These are phyloP conservation scores for Cyberlindnera misumaiensis DNA, from an alignment of 805 yeast genomes.

Conservation along the genomic window DNA sequence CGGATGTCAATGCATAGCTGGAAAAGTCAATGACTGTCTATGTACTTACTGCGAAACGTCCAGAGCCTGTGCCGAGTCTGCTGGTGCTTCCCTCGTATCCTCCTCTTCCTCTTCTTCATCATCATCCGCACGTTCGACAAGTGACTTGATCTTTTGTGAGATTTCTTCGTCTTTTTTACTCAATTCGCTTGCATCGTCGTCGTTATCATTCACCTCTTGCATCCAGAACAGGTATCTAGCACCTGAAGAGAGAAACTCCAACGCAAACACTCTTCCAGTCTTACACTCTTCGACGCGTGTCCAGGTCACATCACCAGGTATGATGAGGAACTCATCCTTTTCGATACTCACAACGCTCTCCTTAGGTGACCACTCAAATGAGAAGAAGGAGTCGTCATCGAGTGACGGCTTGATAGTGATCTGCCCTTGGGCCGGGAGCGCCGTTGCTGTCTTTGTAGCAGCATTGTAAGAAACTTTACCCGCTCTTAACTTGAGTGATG, in stretches of 20 bases:
- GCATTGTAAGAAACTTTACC: slow-evolving; percentile 67
- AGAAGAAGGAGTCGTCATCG: slow-evolving; percentile 67
- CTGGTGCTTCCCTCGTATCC: background rate
- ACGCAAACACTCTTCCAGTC: slow-evolving; percentile 71
- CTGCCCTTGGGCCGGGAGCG: slow-evolving; percentile 63
- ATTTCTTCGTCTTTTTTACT: slow-evolving; percentile 52
- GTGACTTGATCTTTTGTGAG: slow-evolving; percentile 38
- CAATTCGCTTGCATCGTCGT: slow-evolving; percentile 50
- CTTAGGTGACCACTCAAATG: slow-evolving; percentile 69
- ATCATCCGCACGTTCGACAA: slow-evolving; percentile 37
- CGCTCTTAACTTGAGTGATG: slow-evolving; percentile 53
- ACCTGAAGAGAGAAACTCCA: slow-evolving; percentile 58
- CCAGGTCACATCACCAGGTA: slow-evolving; percentile 85
- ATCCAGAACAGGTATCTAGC: slow-evolving; percentile 59
- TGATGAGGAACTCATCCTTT: slow-evolving; percentile 59
- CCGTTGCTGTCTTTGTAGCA: slow-evolving; percentile 54
- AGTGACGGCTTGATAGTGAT: slow-evolving; percentile 53
- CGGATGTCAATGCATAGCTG: background rate
- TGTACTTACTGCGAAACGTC: slow-evolving; percentile 9
- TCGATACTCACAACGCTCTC: slow-evolving; percentile 38
- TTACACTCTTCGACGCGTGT: slow-evolving; percentile 59
- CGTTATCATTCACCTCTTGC: slow-evolving; percentile 63
- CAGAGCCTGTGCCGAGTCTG: background rate
- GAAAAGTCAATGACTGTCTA: background rate
- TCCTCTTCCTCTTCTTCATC: slow-evolving; percentile 30